phyloP scores from a whole-genome alignment of 2,329 filamentous ascomycete species.

The Neofusicoccum sp. region DNA sequence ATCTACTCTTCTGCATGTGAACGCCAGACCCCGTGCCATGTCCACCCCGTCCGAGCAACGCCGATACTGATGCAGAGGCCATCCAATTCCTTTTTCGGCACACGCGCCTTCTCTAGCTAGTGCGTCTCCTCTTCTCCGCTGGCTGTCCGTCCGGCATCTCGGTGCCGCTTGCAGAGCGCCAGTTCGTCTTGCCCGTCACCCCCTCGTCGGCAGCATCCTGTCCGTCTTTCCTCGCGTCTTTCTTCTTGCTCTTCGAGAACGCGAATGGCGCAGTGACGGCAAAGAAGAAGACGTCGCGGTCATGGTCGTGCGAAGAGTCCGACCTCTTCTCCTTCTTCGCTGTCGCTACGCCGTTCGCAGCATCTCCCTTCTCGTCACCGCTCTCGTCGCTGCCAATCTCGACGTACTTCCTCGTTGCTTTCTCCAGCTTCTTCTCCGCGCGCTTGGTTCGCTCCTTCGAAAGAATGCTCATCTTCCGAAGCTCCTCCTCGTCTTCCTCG shows the following conservation, averaged over 20 bases:
- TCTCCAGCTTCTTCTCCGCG: conserved; percentile 23
- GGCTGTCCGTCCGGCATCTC: conserved; percentile 38
- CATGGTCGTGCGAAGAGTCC: neutral
- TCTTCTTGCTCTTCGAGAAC: neutral
- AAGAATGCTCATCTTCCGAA: neutral
- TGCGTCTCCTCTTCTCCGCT: conserved; percentile 17
- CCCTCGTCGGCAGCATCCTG: neutral
- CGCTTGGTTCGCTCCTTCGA: conserved; percentile 9
- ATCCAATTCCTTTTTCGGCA: too few relatives aligned
- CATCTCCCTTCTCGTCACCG: neutral
- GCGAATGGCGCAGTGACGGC: conserved; percentile 11
- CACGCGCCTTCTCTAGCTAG: conserved; percentile 1
- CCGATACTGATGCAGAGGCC: neutral
- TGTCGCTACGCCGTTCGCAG: too few relatives aligned
- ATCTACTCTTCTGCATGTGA: neutral
- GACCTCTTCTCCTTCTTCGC: neutral
- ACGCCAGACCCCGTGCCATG: neutral
- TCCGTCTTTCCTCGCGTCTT: neutral
- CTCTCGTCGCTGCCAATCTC: conserved; percentile 3
- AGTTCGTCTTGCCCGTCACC: conserved; percentile 31
- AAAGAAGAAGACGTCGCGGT: conserved; percentile 14
- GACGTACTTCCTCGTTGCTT: conserved; percentile 16
- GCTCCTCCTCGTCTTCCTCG: conserved; percentile 42
- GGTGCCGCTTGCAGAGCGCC: conserved; percentile 48
- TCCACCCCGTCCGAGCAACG: neutral